These are phyloP conservation scores for Candida orba DNA, from an alignment of 805 yeast genomes.

Conservation along the genomic window DNA sequence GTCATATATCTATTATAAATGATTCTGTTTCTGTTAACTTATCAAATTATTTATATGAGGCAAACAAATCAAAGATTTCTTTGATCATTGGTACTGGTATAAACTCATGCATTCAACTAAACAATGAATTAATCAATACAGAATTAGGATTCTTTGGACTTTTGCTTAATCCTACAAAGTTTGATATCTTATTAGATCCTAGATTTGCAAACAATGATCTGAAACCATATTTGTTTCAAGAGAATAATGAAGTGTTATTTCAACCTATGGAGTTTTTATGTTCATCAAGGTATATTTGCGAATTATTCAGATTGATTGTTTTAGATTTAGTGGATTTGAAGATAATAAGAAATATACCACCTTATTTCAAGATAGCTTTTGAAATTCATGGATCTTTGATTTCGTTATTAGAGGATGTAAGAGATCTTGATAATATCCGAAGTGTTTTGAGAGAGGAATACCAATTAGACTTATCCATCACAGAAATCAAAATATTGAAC, in stretches of 20 bases:
- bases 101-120: slow-evolving; percentile 39
- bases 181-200: slow-evolving; percentile 33
- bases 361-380: slow-evolving; percentile 1
- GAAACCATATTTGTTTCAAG: slow-evolving; percentile 4
- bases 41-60: slow-evolving; percentile 34
- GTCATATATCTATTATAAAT: slow-evolving; percentile 44
- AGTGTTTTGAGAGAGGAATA: neutral
- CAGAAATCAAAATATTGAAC: slow-evolving; percentile 24
- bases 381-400: slow-evolving; percentile 12
- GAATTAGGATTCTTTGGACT: slow-evolving; percentile 52
- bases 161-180: slow-evolving; percentile 29
- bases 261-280: slow-evolving; percentile 53
- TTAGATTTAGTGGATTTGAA: slow-evolving; percentile 20
- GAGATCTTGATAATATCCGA: neutral
- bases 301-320: slow-evolving; percentile 38
- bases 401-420: slow-evolving; percentile 1
- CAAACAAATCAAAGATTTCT: slow-evolving; percentile 35
- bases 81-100: slow-evolving; percentile 66
- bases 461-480: neutral
- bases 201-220: slow-evolving; percentile 15
- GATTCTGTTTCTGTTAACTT: slow-evolving; percentile 62
- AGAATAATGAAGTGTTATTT: slow-evolving; percentile 27
- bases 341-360: slow-evolving; percentile 1
- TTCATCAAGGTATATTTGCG: slow-evolving; percentile 51
- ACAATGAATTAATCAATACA: slow-evolving; percentile 34